phyloP scores from a whole-genome alignment of 305 asterid genomes.

The Coffea humblotiana region DNA sequence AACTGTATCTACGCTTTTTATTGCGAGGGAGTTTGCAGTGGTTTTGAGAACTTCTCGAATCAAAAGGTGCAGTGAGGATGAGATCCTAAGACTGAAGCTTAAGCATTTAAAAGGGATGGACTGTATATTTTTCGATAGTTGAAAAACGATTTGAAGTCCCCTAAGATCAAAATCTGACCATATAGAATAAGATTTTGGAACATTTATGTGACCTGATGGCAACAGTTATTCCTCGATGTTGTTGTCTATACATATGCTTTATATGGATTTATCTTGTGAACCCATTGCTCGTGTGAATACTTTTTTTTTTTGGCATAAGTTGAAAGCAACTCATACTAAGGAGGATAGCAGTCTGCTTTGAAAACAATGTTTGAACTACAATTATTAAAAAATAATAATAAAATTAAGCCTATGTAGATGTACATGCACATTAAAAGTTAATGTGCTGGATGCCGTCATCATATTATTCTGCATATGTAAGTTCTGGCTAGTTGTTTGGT shows the following conservation, averaged over 20 bases:
- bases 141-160: background rate
- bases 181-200: background rate
- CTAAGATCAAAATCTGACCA: background rate
- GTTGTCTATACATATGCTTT: background rate
- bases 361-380: background rate
- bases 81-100: background rate
- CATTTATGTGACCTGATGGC: background rate
- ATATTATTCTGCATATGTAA: background rate
- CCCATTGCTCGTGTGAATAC: background rate
- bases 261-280: background rate
- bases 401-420: background rate
- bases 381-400: no score
- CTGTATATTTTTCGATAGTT: background rate
- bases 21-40: background rate
- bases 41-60: background rate
- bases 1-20: background rate
- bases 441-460: background rate
- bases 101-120: background rate
- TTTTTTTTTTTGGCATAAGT: background rate
- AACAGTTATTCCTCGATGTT: background rate
- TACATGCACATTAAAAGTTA: background rate
- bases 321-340: background rate
- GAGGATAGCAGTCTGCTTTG: background rate
- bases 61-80: background rate
- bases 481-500: background rate